Percentiles rank a stretch among this genome's conserved stretches.
phyloP scores from a whole-genome alignment of 1,284 basidiomycete genomes.

The Neolentinus lepideus region DNA sequence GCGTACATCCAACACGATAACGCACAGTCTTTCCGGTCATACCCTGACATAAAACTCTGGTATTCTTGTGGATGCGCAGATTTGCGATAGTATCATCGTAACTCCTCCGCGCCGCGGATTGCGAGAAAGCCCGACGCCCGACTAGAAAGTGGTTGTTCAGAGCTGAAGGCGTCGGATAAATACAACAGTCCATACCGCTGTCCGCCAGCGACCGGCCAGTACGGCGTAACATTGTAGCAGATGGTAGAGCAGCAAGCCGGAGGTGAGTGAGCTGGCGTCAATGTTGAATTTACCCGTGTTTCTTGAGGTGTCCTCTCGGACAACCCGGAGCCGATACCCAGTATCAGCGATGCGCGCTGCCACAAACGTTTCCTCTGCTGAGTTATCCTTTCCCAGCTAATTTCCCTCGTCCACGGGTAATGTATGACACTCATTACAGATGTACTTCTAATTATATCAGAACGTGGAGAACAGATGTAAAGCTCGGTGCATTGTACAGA shows the following conservation, averaged over 20 bases:
- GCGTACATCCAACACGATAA: not conserved
- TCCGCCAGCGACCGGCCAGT: constrained; percentile 47
- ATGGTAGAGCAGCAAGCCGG: constrained; percentile 5
- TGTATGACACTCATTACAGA: not conserved
- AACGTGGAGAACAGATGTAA: not conserved
- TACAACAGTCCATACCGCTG: constrained; percentile 33
- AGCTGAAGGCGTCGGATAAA: not conserved
- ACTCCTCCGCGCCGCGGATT: constrained; percentile 60
- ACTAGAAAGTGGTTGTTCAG: constrained; percentile 25
- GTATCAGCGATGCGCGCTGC: not conserved
- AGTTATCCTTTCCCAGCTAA: not conserved
- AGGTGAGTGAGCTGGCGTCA: constrained; percentile 9
- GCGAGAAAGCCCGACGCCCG: constrained; percentile 74
- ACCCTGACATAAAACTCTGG: constrained; percentile 90
- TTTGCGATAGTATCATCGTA: constrained; percentile 92
- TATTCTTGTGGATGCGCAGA: constrained; percentile 91
- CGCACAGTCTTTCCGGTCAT: constrained; percentile 96
- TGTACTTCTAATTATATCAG: not conserved
- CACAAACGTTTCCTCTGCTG: not conserved
- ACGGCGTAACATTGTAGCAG: constrained; percentile 46
- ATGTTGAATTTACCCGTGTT: constrained; percentile 2
- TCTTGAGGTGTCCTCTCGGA: not conserved
- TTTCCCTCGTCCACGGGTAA: constrained; percentile 1
- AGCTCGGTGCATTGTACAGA: not conserved
- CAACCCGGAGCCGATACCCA: not conserved